Evolutionary conservation across 2,329 filamentous ascomycete genomes (phyloP), one percentile per base, ranked within the genome.

Genomic region (Ophiostoma populinum): DNA sequence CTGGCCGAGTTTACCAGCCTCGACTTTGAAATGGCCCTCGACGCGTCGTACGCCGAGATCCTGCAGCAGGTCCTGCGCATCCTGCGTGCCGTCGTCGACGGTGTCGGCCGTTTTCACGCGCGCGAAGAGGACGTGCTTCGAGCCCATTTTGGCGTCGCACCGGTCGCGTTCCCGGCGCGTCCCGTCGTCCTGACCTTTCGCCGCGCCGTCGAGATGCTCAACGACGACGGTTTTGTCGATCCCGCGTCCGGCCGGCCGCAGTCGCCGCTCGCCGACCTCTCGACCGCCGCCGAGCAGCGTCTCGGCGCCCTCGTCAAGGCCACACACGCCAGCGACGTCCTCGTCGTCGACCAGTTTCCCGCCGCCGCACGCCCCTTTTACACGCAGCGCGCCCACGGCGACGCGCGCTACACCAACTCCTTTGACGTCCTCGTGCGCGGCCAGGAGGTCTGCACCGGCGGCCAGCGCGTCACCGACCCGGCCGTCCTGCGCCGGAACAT

Each of bases 391-490:
- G 81, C 92, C 42, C 68, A 76, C 2, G 62, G 75, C 12, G 71
- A 92, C 48, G 62, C 70, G 10, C 63, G 67, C 22, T 72, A 75
- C 52, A 94, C 86, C 34, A 92, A 92, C 52, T 92, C 86, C 0
- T 94, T 93, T 47, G 86, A 94, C 52, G 92, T 94, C 39, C 94
- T 94, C 58, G 68, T 93, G 28, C 78, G 86, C 20, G 86, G 86
- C 1, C 86, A 94, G 50, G 86, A 94, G 53, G 90, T 94, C 38
- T 75, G 87, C 30, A 87, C 82, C 1, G 86, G 86, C 46, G 86
- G 86, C 7, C 86, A 94, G 55, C 83, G 86, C 69, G 92, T 94
- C 43, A 80, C 94, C 52, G 75, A 90, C 42, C 68, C 80, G 0
- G 58, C 65, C 5, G 67, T 80, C 50, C 63, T 94, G n/a, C 67